Evolutionary conservation across 2,329 filamentous ascomycete genomes (phyloP), one percentile per base, ranked within the genome.

Genomic region (Lecanicillium sp.): DNA sequence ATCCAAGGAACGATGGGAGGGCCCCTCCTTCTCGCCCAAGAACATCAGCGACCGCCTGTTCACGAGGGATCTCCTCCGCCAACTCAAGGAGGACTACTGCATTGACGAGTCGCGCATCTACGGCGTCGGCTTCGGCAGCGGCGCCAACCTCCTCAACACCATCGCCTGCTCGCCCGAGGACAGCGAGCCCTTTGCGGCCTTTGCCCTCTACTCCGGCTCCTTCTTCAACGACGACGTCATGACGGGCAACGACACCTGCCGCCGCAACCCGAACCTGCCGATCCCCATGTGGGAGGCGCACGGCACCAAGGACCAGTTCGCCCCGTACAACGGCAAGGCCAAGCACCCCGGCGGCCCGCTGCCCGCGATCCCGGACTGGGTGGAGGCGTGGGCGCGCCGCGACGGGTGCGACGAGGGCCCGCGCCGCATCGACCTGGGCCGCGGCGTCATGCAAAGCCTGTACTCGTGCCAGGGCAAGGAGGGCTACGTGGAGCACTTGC

Each of bases 281-380:
- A 48, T 74, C 4, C 71, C 73, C 1, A 61, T 77, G 5, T 54
- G 76, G 5, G 68, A 72, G 29, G 70, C 76, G 48, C 74, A 77
- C 55, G 74, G 74, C 11, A 65, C 63, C 1, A 59, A 54, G 6
- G 74, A 77, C 56, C 60, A 52, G 3, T 71, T 65, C 0, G 73
- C 77, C 15, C 49, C 58, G 1, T 76, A 74, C 51, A 46, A 54
- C 4, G 73, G 74, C 3, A 67, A 65, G 4, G 6, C 2, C 2
- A 12, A 35, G 8, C 30, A 29, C 15, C 9, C 7, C 5, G n/a
- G 14, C 20, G 46, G 46, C 15, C 26, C 38, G 5, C 4, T 38
- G 7, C 40, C 35, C 10, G 10, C 48, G 20, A 40, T 50, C 20
- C 36, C 42, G 11, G 42, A 37, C 27, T 50, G 42, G 42, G 6